These are phyloP conservation scores for Thoreauomyces humboldtii DNA, from an alignment of 192 early-diverging fungal genomes.

Conservation along the genomic window DNA sequence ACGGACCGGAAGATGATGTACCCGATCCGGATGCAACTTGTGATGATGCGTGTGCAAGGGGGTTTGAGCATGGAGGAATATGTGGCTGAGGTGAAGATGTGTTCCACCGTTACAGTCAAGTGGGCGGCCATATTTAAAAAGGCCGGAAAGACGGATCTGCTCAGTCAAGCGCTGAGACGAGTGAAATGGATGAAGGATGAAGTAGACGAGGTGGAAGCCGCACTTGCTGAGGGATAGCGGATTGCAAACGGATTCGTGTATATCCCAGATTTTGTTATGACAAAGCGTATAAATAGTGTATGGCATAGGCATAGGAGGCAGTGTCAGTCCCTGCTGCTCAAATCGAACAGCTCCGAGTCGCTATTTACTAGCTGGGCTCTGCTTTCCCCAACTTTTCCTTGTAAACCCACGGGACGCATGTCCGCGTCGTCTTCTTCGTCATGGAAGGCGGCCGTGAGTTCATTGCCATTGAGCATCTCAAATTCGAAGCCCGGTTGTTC, in stretches of 20 bases:
- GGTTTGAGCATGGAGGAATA: constrained; percentile 42
- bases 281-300: no score
- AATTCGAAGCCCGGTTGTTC: constrained; percentile 31
- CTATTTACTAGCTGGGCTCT: no score
- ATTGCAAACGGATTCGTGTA: no score
- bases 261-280: no score
- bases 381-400: no score
- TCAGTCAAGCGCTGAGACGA: constrained; percentile 61
- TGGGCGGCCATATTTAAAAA: constrained; percentile 69
- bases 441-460: neutral
- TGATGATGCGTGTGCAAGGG: constrained; percentile 64
- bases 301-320: no score
- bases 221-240: constrained; percentile 42
- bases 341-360: no score
- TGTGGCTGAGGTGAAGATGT: constrained; percentile 52
- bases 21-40: constrained; percentile 72
- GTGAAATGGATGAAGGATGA: constrained; percentile 77
- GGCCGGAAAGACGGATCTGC: constrained; percentile 59
- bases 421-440: neutral
- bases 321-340: no score
- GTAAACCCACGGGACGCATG: no score
- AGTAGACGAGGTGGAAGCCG: constrained; percentile 71
- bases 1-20: constrained; percentile 61
- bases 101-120: constrained; percentile 59
- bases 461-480: constrained; percentile 13